These are phyloP conservation scores for Colletotrichum lini DNA, from an alignment of 2,329 filamentous ascomycete genomes.

Conservation along the genomic window DNA sequence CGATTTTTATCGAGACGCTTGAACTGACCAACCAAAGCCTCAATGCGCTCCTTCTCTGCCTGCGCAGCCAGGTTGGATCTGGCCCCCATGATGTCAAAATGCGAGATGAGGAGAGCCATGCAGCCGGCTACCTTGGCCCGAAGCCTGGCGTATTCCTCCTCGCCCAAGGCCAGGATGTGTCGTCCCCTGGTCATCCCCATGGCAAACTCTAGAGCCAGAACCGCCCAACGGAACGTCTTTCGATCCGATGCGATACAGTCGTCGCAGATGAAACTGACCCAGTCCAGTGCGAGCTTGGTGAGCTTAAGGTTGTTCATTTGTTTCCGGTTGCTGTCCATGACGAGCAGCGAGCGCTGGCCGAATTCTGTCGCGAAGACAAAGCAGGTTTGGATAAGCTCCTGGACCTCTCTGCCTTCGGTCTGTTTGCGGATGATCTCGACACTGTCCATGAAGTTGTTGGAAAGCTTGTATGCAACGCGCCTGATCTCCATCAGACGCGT, in stretches of 20 bases:
- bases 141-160: constrained; percentile 87
- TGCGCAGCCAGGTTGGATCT: constrained; percentile 93
- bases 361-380: constrained; percentile 99
- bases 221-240: constrained; percentile 97
- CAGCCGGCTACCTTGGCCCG: constrained; percentile 93
- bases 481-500: constrained; percentile 93
- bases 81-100: constrained; percentile 99
- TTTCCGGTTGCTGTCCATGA: constrained; percentile 95
- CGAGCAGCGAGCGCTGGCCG: constrained; percentile 91
- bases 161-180: constrained; percentile 91
- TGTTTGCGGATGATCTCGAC: constrained; percentile 93
- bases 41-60: constrained; percentile 90
- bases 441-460: constrained; percentile 98
- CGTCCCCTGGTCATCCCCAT: constrained; percentile 97
- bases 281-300: constrained; percentile 92
- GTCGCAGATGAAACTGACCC: constrained; percentile 98
- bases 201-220: constrained; percentile 93
- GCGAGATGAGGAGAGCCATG: constrained; percentile 96
- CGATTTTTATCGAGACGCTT: constrained; percentile 83
- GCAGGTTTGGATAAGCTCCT: constrained; percentile 96
- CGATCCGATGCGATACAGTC: constrained; percentile 95
- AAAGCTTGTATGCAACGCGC: constrained; percentile 94
- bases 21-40: constrained; percentile 83
- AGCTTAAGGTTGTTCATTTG: constrained; percentile 98
- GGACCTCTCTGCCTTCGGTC: constrained; percentile 86